Percentiles rank a stretch among this genome's conserved stretches.
phyloP scores from a whole-genome alignment of 768 basidiomycete species.

The Tephrocybe sp. region DNA sequence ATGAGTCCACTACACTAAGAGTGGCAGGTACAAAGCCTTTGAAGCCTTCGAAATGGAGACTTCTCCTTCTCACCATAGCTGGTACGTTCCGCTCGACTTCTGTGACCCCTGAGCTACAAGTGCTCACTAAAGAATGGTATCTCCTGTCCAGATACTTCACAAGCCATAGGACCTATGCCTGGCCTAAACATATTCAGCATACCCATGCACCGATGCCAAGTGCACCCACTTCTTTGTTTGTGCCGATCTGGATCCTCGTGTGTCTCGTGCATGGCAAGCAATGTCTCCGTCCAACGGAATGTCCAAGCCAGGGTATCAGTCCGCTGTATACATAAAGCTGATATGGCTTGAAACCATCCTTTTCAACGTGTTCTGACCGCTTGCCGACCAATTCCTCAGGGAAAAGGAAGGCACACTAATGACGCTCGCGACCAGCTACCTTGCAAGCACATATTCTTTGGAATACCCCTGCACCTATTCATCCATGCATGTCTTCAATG shows the following conservation, averaged over 20 bases:
- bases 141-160: neutral
- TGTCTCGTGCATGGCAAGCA: neutral
- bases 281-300: neutral
- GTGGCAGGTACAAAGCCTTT: neutral
- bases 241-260: neutral
- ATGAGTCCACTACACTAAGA: no score
- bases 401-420: no score
- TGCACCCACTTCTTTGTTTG: neutral
- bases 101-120: neutral
- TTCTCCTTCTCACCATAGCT: neutral
- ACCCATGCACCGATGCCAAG: neutral
- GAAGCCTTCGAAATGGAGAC: no score
- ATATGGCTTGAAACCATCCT: no score
- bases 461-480: no score
- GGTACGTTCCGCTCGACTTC: neutral
- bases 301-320: neutral
- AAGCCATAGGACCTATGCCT: neutral
- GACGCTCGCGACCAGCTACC: no score
- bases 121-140: neutral
- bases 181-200: neutral
- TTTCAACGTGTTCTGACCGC: neutral
- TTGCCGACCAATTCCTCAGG: no score
- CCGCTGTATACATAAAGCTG: neutral
- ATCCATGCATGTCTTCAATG: conserved; percentile 12
- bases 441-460: no score